Percentiles rank a stretch among this genome's conserved stretches.
These are phyloP conservation scores for Eimeria sp. DNA, from an alignment of 169 alveolate genomes.

Conservation along the genomic window DNA sequence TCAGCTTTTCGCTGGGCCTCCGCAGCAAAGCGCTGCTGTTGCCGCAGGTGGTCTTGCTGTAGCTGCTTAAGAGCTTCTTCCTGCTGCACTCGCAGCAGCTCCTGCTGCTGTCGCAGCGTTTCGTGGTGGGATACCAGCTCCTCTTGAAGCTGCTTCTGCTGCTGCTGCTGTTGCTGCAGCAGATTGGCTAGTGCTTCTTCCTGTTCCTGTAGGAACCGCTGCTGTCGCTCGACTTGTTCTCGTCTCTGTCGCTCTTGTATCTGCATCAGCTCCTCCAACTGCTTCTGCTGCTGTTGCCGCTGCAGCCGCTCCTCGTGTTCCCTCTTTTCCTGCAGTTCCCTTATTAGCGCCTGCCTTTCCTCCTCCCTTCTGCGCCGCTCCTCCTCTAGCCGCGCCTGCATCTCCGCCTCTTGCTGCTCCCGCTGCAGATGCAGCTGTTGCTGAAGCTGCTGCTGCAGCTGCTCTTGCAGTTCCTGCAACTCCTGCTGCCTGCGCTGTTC, in stretches of 20 bases:
- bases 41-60: conserved; percentile 13
- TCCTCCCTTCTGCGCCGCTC: conserved; percentile 28
- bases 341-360: background rate
- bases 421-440: conserved; percentile 47
- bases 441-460: conserved; percentile 53
- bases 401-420: conserved; percentile 27
- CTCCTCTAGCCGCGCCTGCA: background rate
- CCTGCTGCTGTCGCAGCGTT: conserved; percentile 1
- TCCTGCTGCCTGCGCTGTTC: conserved; percentile 19
- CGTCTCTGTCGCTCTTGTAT: conserved; percentile 29
- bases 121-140: background rate
- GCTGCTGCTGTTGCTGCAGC: conserved; percentile 58
- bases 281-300: conserved; percentile 54
- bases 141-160: conserved; percentile 49
- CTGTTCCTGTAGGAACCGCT: background rate
- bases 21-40: conserved; percentile 39
- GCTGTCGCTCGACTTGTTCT: conserved; percentile 29
- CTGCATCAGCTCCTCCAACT: conserved; percentile 23
- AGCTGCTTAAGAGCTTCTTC: conserved; percentile 33
- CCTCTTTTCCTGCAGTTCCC: background rate
- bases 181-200: conserved; percentile 1
- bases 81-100: conserved; percentile 38
- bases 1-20: conserved; percentile 22
- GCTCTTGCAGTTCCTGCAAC: conserved; percentile 9
- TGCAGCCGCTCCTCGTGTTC: conserved; percentile 16